A percentile compares a stretch with the other conserved stretches of the same genome.
phyloP scores from a whole-genome alignment of 2,329 filamentous ascomycete species.

The Fusarium foetens region DNA sequence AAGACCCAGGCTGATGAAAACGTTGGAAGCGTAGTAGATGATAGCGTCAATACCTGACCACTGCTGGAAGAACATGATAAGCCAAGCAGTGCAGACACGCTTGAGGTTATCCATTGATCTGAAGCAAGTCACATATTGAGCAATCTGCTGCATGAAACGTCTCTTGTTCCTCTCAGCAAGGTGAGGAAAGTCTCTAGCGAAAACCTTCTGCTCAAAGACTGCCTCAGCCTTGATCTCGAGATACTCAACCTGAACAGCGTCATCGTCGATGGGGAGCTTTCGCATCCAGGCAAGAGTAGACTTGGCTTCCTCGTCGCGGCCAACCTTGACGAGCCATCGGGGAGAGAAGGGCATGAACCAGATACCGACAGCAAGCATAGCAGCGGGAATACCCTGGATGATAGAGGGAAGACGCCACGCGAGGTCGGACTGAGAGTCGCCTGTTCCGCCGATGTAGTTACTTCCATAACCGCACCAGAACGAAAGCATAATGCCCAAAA shows the following conservation, averaged over 20 bases:
- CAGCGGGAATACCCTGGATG: constrained; percentile 56
- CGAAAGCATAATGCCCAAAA: constrained; percentile 57
- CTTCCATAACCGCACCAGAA: constrained; percentile 60
- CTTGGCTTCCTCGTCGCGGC: constrained; percentile 72
- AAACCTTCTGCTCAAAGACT: constrained; percentile 77
- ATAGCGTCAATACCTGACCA: constrained; percentile 49
- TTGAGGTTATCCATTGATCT: constrained; percentile 63
- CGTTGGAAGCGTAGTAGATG: constrained; percentile 62
- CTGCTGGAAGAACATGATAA: constrained; percentile 70
- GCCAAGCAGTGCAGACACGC: constrained; percentile 71
- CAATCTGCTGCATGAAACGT: constrained; percentile 56
- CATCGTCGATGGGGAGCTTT: constrained; percentile 62
- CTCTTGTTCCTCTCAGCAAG: constrained; percentile 54
- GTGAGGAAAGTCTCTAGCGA: constrained; percentile 67
- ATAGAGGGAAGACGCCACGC: constrained; percentile 58
- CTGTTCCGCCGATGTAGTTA: constrained; percentile 60
- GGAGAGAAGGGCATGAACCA: constrained; percentile 84
- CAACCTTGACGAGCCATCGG: constrained; percentile 78
- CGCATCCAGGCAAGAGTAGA: constrained; percentile 23
- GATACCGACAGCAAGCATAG: constrained; percentile 74
- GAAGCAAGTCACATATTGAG: constrained; percentile 56
- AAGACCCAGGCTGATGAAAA: constrained; percentile 73
- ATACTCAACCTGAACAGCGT: constrained; percentile 78
- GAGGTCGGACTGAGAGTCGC: constrained; percentile 55
- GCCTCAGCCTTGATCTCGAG: constrained; percentile 85